Evolutionary conservation across 129 eudicot species (phyloP).

Genomic region (Flaveria brownii): DNA sequence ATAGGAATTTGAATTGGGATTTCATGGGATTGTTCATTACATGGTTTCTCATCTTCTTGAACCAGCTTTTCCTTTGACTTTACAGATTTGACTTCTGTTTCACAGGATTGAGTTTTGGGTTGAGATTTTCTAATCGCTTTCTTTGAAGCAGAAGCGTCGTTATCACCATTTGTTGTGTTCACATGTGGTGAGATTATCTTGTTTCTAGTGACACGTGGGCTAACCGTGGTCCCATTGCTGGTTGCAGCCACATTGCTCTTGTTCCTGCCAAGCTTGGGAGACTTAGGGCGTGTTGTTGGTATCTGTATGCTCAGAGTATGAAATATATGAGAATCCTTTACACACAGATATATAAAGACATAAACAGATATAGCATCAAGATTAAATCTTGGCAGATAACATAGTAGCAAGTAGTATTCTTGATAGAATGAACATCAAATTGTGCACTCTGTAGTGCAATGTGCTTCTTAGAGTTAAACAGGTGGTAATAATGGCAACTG

Average conservation of each 20-base stretch:
- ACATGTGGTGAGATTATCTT: conserved; percentile 32
- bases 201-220: conserved; percentile 38
- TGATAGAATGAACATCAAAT: neutral
- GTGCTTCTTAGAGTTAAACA: neutral
- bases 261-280: conserved; percentile 94
- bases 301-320: conserved; percentile 40
- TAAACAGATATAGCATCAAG: conserved; percentile 9
- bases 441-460: neutral
- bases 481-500: too few species aligned
- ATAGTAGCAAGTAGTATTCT: conserved; percentile 4
- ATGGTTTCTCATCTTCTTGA: conserved; percentile 39
- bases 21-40: conserved; percentile 33
- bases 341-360: neutral
- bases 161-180: conserved; percentile 28
- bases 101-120: conserved; percentile 38
- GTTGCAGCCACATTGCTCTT: conserved; percentile 43
- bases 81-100: conserved; percentile 47
- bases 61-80: conserved; percentile 43
- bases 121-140: conserved; percentile 55
- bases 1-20: conserved; percentile 22
- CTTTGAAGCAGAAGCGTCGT: conserved; percentile 37
- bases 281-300: conserved; percentile 85
- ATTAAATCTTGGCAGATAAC: neutral
- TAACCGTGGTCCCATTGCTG: conserved; percentile 40
- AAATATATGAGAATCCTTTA: conserved; percentile 10